These are phyloP conservation scores for Polyplosphaeria fusca DNA, from an alignment of 495 filamentous ascomycete genomes.

Conservation along the genomic window DNA sequence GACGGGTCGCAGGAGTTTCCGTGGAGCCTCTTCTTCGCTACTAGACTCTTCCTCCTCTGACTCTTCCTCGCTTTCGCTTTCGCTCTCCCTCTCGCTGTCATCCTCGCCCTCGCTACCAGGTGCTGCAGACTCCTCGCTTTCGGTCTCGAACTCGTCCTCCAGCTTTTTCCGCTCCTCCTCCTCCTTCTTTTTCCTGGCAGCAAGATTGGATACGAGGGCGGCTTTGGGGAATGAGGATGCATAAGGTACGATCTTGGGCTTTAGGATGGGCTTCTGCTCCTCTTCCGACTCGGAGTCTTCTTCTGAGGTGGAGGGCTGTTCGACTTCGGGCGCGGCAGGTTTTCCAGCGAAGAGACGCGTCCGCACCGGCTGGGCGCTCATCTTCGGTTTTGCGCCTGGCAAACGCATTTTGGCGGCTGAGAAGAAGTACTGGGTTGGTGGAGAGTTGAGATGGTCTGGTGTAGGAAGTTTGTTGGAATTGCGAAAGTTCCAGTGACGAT, in stretches of 20 bases:
- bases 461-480: no score
- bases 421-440: no score
- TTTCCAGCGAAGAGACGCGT: conserved; percentile 87
- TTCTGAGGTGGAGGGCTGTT: conserved; percentile 62
- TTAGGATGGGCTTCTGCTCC: conserved; percentile 39
- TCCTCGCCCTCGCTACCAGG: conserved; percentile 41
- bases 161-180: conserved; percentile 31
- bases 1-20: conserved; percentile 77
- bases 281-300: conserved; percentile 60
- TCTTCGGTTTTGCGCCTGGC: conserved; percentile 62
- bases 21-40: conserved; percentile 42
- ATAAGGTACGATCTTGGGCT: conserved; percentile 54
- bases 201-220: conserved; percentile 40
- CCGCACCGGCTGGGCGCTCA: conserved; percentile 88
- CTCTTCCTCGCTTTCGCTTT: conserved; percentile 52
- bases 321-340: conserved; percentile 57
- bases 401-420: conserved; percentile 65
- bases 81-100: conserved; percentile 36
- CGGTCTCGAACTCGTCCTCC: conserved; percentile 42
- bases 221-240: conserved; percentile 52
- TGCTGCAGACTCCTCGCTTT: conserved; percentile 30
- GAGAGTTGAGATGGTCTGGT: no score
- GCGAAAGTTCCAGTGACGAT: no score
- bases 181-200: conserved; percentile 51
- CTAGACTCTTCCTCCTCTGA: conserved; percentile 71